Conservation (phyloP, 2,329 filamentous ascomycete genomes). For the Chrysoporthe austroafricana region DNA sequence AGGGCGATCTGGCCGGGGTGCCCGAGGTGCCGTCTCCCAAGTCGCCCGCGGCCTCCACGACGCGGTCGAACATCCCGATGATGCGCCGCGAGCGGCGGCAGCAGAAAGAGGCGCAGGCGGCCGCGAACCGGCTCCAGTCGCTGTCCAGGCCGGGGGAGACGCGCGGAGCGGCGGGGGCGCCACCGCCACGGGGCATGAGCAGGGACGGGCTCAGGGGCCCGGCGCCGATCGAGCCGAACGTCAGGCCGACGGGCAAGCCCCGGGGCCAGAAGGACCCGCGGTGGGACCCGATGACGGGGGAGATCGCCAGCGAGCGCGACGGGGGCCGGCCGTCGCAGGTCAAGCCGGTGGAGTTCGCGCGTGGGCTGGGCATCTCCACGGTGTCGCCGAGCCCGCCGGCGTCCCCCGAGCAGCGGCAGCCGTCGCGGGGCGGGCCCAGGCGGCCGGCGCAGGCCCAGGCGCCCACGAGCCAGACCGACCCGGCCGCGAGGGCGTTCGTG, state of each 20-base stretch:
- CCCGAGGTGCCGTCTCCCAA: constrained; percentile 30
- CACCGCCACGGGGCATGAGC: background rate
- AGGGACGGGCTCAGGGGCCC: constrained; percentile 23
- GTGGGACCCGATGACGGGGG: constrained; percentile 71
- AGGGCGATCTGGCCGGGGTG: constrained; percentile 21
- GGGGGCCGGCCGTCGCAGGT: constrained; percentile 60
- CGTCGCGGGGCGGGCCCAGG: constrained; percentile 13
- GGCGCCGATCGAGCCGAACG: constrained; percentile 8
- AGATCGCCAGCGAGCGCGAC: constrained; percentile 58
- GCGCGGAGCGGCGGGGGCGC: background rate
- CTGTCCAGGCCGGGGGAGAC: background rate
- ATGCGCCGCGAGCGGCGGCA: constrained; percentile 56
- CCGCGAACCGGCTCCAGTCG: constrained; percentile 9
- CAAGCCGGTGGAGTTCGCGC: constrained; percentile 55
- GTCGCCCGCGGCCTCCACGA: constrained; percentile 20
- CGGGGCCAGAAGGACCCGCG: constrained; percentile 43
- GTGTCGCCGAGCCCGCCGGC: constrained; percentile 37
- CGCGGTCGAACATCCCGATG: constrained; percentile 51
- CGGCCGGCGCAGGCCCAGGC: constrained; percentile 4
- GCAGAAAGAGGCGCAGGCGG: constrained; percentile 41
- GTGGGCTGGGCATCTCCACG: constrained; percentile 38
- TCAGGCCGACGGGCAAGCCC: constrained; percentile 12
- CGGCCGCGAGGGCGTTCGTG: constrained; percentile 41
- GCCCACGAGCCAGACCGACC: constrained; percentile 35
- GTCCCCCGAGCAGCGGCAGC: constrained; percentile 39